A percentile compares a stretch with the other conserved stretches of the same genome.
Conservation (phyloP, 2,329 filamentous ascomycete species). For the Cercospora beticola region DNA sequence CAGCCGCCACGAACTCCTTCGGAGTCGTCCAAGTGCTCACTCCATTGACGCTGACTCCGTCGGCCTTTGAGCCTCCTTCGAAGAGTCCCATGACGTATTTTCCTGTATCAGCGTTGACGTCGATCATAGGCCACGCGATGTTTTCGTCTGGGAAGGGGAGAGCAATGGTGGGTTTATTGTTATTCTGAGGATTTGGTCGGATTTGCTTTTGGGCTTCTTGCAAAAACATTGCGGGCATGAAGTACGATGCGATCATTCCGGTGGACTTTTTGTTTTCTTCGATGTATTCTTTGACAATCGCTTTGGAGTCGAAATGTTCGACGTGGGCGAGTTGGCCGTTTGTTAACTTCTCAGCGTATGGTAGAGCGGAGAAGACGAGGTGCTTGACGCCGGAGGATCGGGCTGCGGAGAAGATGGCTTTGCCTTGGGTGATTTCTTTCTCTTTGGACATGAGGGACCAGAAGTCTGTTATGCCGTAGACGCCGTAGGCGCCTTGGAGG, state of each 20-base stretch:
- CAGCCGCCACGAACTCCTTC: conserved; percentile 28
- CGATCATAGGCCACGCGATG: conserved; percentile 33
- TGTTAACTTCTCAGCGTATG: conserved; percentile 33
- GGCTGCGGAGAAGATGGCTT: conserved; percentile 37
- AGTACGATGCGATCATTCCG: conserved; percentile 31
- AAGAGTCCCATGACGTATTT: conserved; percentile 36
- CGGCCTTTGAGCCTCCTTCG: conserved; percentile 27
- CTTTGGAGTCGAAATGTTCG: conserved; percentile 43
- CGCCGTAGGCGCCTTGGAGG: conserved; percentile 49
- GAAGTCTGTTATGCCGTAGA: conserved; percentile 55
- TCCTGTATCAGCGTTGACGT: conserved; percentile 30
- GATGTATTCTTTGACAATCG: conserved; percentile 38
- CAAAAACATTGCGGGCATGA: conserved; percentile 32
- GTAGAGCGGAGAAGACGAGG: conserved; percentile 42
- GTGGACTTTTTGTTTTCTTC: conserved; percentile 28
- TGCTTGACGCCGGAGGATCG: conserved; percentile 38
- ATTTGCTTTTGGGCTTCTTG: conserved; percentile 24
- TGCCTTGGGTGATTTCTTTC: conserved; percentile 37
- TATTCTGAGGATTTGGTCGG: conserved; percentile 18
- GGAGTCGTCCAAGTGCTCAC: conserved; percentile 34
- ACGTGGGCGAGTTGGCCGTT: conserved; percentile 36
- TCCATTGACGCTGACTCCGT: conserved; percentile 31
- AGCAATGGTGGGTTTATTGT: conserved; percentile 23
- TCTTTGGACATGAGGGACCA: conserved; percentile 44
- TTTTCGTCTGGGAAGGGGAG: conserved; percentile 30